Evolutionary conservation across 495 filamentous ascomycete species (phyloP), one percentile per base, ranked within the genome.

Genomic region (Aspergillus asperescens): DNA sequence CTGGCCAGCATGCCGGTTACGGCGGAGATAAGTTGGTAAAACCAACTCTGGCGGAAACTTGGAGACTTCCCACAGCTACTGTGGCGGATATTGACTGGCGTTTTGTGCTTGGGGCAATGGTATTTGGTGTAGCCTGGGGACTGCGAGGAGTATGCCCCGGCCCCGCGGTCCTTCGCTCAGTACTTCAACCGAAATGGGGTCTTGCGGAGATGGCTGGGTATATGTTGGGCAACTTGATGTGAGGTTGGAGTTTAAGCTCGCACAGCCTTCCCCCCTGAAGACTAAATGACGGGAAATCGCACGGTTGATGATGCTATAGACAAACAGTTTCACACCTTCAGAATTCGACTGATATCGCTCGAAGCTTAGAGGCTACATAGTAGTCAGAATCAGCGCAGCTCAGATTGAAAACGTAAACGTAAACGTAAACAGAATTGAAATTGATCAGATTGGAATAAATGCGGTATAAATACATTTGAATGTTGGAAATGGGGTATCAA

Each of bases 91-190:
- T 79, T 12, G 74, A 82, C 48, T 74, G 71, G 68, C 72, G 67
- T n/a, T 77, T 84, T 48, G 56, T 82, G 5, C 57, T 63, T 2
- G 81, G 81, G 16, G 69, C 75, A 9, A 66, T 62, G 20, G 61
- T 69, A 1, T 84, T 83, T 59, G 81, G 81, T 0, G 40, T 82
- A 13, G 76, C 70, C 0, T 84, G 79, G 79, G 81, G 81, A 5
- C 53, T 81, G 44, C 62, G 60, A 24, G 81, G 80, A 1, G 70
- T 78, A 2, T 84, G 81, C 54, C 81, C 81, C 0, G 81, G 81
- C 0, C 77, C 81, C 7, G 79, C 72, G 1, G 60, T 79, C 8
- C 52, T 82, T 58, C 70, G 76, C 18, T 49, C 71, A 5, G 59
- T 76, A 6, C 44, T 74, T 8, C 77, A 79, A 52, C 80, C 80